Evolutionary conservation across 2,329 filamentous ascomycete genomes (phyloP).

Genomic region (Fusarium palustre): DNA sequence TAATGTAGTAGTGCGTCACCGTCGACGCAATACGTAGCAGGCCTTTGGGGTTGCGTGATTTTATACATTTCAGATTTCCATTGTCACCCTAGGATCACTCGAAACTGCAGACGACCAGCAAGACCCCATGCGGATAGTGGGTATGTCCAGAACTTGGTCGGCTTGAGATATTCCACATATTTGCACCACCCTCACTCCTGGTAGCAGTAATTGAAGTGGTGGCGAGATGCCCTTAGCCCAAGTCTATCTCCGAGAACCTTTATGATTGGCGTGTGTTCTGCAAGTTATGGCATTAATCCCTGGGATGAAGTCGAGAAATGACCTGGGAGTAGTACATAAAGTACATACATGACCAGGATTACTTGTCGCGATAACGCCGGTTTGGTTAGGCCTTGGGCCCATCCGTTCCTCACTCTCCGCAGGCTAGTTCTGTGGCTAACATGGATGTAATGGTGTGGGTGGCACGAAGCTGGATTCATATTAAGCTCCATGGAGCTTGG

Average conservation of each 20-base stretch:
- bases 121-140: constrained; percentile 19
- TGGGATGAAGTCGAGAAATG: constrained; percentile 3
- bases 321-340: constrained; percentile 3
- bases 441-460: neutral
- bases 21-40: constrained; percentile 1
- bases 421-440: constrained; percentile 17
- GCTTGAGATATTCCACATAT: constrained; percentile 14
- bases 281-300: neutral
- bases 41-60: constrained; percentile 18
- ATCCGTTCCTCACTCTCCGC: neutral
- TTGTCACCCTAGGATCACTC: constrained; percentile 10
- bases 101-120: constrained; percentile 9
- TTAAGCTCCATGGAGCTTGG: constrained; percentile 1
- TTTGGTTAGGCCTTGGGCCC: neutral
- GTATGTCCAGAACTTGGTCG: constrained; percentile 8
- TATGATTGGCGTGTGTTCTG: constrained; percentile 18
- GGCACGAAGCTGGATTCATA: neutral
- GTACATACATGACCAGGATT: constrained; percentile 10
- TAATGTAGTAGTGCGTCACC: constrained; percentile 1
- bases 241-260: constrained; percentile 1
- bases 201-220: constrained; percentile 16
- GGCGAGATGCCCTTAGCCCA: constrained; percentile 11
- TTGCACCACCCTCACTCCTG: constrained; percentile 16
- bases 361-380: constrained; percentile 3
- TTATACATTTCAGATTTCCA: constrained; percentile 20